Evolutionary conservation across 2,329 filamentous ascomycete species (phyloP).

Genomic region (Xylaria sp.): DNA sequence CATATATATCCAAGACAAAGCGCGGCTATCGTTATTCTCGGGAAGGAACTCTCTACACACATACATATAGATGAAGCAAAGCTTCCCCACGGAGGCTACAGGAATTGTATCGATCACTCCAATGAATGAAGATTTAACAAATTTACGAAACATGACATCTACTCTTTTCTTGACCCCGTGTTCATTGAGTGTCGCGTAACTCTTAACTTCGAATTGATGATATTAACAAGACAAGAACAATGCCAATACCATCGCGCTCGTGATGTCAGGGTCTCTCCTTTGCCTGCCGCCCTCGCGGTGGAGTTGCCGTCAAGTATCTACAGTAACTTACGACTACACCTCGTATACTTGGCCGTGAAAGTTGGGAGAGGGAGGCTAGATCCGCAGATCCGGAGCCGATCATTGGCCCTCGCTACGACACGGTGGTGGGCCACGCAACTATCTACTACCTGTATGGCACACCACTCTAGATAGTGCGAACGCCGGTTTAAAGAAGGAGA

Average conservation of each 20-base stretch:
- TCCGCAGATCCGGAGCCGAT: constrained; percentile 20
- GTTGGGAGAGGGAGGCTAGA: constrained; percentile 13
- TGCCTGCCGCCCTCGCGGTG: constrained; percentile 17
- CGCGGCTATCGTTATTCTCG: constrained; percentile 25
- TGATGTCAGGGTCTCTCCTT: neutral
- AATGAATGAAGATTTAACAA: constrained; percentile 30
- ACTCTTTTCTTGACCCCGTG: neutral
- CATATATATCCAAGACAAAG: constrained; percentile 34
- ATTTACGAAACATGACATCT: neutral
- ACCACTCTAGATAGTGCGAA: neutral
- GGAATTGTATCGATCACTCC: constrained; percentile 22
- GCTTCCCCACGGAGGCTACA: constrained; percentile 35
- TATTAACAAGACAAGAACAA: neutral
- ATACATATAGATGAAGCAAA: constrained; percentile 38
- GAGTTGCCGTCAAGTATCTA: neutral
- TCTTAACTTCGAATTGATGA: neutral
- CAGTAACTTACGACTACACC: neutral
- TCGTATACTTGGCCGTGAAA: constrained; percentile 6
- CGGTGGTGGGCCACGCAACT: constrained; percentile 9
- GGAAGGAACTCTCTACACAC: constrained; percentile 31
- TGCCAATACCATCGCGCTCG: neutral
- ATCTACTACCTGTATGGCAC: neutral
- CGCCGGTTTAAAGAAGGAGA: constrained; percentile 17
- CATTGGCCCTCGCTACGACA: constrained; percentile 22
- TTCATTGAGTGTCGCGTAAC: neutral